These are phyloP conservation scores for maize (Zea mays) DNA, from an alignment of 176 grass and related monocot genomes.

Conservation along the genomic window DNA sequence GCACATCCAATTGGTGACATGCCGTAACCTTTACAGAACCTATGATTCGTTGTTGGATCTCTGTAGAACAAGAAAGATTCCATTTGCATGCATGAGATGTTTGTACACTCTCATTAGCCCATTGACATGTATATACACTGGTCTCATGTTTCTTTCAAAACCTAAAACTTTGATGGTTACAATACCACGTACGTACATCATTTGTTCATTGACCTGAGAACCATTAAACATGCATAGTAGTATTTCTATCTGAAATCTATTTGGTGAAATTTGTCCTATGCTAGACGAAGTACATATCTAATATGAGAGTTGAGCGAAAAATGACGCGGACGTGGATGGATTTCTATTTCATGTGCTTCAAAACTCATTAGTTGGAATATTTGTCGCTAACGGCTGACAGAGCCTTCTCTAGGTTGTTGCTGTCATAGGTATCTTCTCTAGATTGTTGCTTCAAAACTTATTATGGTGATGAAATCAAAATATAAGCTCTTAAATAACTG, in stretches of 20 bases:
- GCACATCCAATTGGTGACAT: constrained; percentile 29
- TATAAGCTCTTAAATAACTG: too few species aligned
- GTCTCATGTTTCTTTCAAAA: constrained; percentile 16
- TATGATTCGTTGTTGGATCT: constrained; percentile 31
- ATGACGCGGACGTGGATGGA: neutral
- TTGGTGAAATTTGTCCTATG: neutral
- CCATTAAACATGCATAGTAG: neutral
- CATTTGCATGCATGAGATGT: constrained; percentile 31
- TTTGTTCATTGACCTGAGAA: neutral
- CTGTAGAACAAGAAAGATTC: constrained; percentile 24
- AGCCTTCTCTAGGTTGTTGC: neutral
- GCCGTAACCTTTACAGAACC: constrained; percentile 41
- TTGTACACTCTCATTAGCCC: neutral
- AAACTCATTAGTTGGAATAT: neutral
- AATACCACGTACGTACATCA: neutral
- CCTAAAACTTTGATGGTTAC: constrained; percentile 20
- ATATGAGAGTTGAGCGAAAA: neutral
- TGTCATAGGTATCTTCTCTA: neutral
- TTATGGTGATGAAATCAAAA: too few species aligned
- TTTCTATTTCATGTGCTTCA: neutral
- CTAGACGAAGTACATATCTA: neutral
- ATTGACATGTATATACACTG: neutral
- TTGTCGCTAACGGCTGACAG: neutral
- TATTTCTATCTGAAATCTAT: neutral
- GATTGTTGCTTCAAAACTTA: too few species aligned